Percentiles rank a stretch among this genome's conserved stretches.
These are phyloP conservation scores for Cyathus striatus DNA, from an alignment of 768 basidiomycete species.

Conservation along the genomic window DNA sequence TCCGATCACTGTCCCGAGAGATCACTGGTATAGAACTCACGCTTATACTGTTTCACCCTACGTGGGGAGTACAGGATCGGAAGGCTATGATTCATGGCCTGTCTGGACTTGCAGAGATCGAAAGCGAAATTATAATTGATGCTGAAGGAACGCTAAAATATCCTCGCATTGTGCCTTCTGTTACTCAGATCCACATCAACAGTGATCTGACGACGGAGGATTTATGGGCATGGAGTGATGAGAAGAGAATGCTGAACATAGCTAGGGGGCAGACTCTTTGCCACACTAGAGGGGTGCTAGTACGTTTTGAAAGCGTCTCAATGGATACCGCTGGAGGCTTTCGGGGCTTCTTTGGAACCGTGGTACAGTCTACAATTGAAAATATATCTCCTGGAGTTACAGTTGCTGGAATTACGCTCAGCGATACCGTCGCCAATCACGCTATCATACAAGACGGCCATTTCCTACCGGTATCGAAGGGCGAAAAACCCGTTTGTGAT, in stretches of 20 bases:
- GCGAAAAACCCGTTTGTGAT: no score
- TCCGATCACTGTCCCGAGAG: conserved; percentile 21
- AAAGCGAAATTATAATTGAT: not conserved
- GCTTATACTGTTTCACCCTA: not conserved
- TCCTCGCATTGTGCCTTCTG: not conserved
- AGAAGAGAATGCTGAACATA: no score
- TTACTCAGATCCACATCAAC: not conserved
- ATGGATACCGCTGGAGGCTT: not conserved
- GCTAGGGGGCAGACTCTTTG: no score
- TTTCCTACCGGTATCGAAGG: not conserved
- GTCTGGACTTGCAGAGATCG: not conserved
- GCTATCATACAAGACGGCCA: not conserved
- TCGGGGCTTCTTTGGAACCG: not conserved
- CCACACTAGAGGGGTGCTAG: no score
- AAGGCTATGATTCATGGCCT: not conserved
- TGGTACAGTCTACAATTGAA: no score
- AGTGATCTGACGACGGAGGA: not conserved
- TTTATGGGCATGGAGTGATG: no score
- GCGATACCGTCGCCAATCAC: no score
- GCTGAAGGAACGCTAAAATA: not conserved
- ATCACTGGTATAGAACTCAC: not conserved
- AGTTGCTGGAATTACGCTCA: no score
- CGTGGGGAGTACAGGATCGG: not conserved
- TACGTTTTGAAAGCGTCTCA: no score
- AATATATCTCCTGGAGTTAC: no score